Percentiles rank a stretch among this genome's conserved stretches.
phyloP scores from a whole-genome alignment of 352 stramenopile species.

The Pythium chondricola region DNA sequence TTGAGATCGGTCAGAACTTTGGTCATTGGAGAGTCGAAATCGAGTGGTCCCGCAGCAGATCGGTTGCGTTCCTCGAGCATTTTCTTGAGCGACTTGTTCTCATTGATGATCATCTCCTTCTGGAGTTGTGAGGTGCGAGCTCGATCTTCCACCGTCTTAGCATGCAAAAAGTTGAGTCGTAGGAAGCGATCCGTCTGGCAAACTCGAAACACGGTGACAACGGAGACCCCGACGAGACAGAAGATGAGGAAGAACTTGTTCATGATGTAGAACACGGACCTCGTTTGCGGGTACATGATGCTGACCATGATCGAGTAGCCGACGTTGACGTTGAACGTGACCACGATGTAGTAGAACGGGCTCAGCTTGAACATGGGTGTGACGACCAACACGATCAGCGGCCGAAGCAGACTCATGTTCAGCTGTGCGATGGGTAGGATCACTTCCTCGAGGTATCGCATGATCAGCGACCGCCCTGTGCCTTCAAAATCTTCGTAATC shows the following conservation, averaged over 20 bases:
- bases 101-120: constrained; percentile 78
- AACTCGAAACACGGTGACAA: constrained; percentile 56
- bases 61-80: constrained; percentile 62
- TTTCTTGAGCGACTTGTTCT: constrained; percentile 80
- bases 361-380: constrained; percentile 71
- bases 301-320: constrained; percentile 60
- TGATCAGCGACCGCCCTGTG: constrained; percentile 31
- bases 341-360: constrained; percentile 63
- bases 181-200: constrained; percentile 73
- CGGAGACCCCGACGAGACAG: constrained; percentile 40
- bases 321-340: constrained; percentile 56
- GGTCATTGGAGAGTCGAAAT: constrained; percentile 77
- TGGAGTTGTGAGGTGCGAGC: constrained; percentile 59
- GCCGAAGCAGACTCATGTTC: constrained; percentile 63
- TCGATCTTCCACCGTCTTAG: constrained; percentile 62
- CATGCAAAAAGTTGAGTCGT: constrained; percentile 69
- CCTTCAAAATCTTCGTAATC: constrained; percentile 54
- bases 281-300: constrained; percentile 51
- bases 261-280: constrained; percentile 45
- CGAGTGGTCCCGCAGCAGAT: constrained; percentile 31
- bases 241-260: constrained; percentile 77
- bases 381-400: constrained; percentile 53
- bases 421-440: constrained; percentile 59
- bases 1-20: constrained; percentile 77
- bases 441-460: constrained; percentile 50